Percentiles rank a stretch among this genome's conserved stretches.
These are phyloP conservation scores for Calonectria hawksworthii DNA, from an alignment of 2,329 filamentous ascomycete genomes.

Conservation along the genomic window DNA sequence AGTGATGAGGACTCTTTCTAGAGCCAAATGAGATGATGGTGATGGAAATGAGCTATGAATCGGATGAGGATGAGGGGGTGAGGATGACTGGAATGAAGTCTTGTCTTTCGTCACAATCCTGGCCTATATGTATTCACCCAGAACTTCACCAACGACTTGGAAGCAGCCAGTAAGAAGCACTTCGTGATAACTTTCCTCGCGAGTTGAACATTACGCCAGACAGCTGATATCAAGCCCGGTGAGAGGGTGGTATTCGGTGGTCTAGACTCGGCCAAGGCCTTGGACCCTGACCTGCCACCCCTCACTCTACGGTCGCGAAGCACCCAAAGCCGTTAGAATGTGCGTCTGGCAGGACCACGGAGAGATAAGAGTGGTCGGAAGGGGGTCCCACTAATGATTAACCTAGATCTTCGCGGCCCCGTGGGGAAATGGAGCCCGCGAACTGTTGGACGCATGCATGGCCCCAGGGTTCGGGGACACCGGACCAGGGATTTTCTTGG, in stretches of 20 bases:
- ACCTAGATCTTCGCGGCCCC: conserved; percentile 10
- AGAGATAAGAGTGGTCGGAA: conserved; percentile 19
- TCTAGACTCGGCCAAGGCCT: conserved; percentile 10
- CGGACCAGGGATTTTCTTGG: neutral
- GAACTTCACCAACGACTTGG: neutral
- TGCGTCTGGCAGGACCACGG: neutral
- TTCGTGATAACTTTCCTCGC: conserved; percentile 20
- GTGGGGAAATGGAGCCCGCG: conserved; percentile 16
- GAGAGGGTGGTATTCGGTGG: neutral
- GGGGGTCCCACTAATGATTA: neutral
- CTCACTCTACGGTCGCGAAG: neutral
- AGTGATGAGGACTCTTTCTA: too few relatives aligned
- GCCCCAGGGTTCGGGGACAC: neutral
- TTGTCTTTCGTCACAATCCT: neutral
- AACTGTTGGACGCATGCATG: neutral
- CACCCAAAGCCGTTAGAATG: conserved; percentile 3
- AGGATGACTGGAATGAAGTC: neutral
- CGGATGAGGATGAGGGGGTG: neutral
- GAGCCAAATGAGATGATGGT: neutral
- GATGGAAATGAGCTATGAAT: neutral
- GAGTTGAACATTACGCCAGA: neutral
- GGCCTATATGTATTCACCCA: neutral
- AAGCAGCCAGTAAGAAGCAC: conserved; percentile 1
- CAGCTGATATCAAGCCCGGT: neutral
- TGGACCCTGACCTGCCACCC: neutral